phyloP scores from a whole-genome alignment of 192 early-diverging fungal genomes.

The Spizellomyces sp. region DNA sequence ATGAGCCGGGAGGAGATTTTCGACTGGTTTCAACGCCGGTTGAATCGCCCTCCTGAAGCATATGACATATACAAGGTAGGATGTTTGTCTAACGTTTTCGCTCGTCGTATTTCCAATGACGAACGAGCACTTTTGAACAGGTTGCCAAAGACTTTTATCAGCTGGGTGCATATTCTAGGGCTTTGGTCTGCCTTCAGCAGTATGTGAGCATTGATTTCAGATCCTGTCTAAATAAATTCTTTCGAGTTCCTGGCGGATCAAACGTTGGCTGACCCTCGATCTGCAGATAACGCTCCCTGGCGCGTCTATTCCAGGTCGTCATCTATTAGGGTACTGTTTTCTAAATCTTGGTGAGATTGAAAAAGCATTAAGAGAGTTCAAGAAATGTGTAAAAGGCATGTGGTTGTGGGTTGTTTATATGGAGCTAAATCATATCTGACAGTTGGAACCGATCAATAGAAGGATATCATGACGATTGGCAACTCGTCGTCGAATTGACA shows the following conservation, averaged over 20 bases:
- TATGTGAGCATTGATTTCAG: slow-evolving; percentile 41
- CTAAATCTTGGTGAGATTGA: slow-evolving; percentile 58
- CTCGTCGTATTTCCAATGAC: slow-evolving; percentile 2
- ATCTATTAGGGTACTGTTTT: slow-evolving; percentile 62
- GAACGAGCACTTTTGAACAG: slow-evolving; percentile 18
- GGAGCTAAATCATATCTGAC: slow-evolving; percentile 1
- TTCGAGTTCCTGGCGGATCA: no score
- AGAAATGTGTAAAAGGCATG: slow-evolving; percentile 61
- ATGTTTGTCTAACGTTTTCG: not conserved
- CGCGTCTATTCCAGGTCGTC: slow-evolving; percentile 49
- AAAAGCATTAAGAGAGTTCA: slow-evolving; percentile 56
- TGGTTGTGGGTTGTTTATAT: not conserved
- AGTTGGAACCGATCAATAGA: slow-evolving; percentile 10
- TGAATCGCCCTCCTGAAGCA: slow-evolving; percentile 53
- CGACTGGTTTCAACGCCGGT: slow-evolving; percentile 53
- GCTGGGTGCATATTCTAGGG: slow-evolving; percentile 57
- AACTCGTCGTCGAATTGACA: slow-evolving; percentile 62
- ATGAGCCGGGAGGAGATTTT: slow-evolving; percentile 53
- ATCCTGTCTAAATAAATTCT: no score
- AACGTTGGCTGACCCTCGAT: not conserved
- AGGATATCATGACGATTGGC: slow-evolving; percentile 65
- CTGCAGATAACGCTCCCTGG: slow-evolving; percentile 52
- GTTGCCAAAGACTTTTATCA: slow-evolving; percentile 66
- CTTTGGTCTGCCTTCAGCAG: slow-evolving; percentile 57
- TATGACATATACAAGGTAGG: slow-evolving; percentile 54